phyloP scores from a whole-genome alignment of 345 rosid species.

The Luvunga scandens region DNA sequence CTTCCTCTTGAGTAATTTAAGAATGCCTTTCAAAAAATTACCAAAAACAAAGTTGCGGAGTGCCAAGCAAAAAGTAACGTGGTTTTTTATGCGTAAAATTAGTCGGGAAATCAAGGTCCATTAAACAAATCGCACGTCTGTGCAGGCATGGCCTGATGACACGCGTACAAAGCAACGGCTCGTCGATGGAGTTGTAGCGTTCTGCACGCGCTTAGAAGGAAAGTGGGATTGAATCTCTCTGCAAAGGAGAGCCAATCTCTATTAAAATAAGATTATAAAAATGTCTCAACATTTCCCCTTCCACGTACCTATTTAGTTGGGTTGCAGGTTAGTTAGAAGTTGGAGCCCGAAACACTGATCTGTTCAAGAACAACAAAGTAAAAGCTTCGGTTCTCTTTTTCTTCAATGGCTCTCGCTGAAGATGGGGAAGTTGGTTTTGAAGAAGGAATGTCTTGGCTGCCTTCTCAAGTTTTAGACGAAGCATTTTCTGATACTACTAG shows the following conservation, averaged over 20 bases:
- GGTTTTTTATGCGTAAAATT: constrained; percentile 15
- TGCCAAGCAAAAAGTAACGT: background rate
- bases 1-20: background rate
- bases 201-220: background rate
- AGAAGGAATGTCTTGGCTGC: constrained; percentile 47
- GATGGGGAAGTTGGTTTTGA: constrained; percentile 45
- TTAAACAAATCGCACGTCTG: background rate
- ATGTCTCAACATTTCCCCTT: background rate
- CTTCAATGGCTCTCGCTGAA: constrained; percentile 25
- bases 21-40: too few species aligned
- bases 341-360: constrained; percentile 39
- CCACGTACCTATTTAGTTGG: constrained; percentile 40
- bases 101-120: constrained; percentile 13
- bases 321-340: constrained; percentile 81
- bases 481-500: constrained; percentile 35
- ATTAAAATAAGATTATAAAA: background rate
- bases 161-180: background rate
- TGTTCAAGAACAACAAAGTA: constrained; percentile 13
- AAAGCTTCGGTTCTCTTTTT: background rate
- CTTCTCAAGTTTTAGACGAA: constrained; percentile 50
- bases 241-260: background rate
- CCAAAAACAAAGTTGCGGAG: too few species aligned
- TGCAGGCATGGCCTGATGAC: background rate
- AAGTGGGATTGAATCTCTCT: background rate
- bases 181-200: background rate